phyloP scores from a whole-genome alignment of 2,329 filamentous ascomycete species.

The Sporothrix pallida region DNA sequence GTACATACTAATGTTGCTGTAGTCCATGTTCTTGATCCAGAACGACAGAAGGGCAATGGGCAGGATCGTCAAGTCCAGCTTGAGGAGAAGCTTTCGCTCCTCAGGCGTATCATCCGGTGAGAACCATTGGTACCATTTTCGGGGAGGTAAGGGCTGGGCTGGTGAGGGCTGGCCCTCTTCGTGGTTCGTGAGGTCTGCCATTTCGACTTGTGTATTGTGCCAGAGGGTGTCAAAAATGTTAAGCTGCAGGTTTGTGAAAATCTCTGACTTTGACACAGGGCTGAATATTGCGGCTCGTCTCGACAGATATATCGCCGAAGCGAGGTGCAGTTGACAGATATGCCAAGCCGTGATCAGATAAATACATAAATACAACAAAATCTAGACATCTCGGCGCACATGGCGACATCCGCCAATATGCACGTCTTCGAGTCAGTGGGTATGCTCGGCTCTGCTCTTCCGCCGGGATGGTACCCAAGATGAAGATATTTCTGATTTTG shows the following conservation, averaged over 20 bases:
- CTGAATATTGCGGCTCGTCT: neutral
- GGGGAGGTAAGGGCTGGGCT: neutral
- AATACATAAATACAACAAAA: neutral
- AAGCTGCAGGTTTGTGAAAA: too few relatives aligned
- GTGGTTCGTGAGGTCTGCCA: too few relatives aligned
- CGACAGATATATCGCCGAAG: neutral
- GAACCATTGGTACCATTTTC: conserved; percentile 54
- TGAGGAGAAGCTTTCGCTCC: conserved; percentile 58
- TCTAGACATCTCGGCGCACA: too few relatives aligned
- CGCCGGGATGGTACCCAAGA: neutral
- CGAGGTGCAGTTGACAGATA: too few relatives aligned
- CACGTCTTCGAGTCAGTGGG: neutral
- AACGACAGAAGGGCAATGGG: conserved; percentile 62
- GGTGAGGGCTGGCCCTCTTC: neutral
- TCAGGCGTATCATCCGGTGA: conserved; percentile 55
- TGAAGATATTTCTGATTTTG: too few relatives aligned
- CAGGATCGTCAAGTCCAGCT: conserved; percentile 62
- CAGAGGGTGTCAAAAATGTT: neutral
- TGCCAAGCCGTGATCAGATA: neutral
- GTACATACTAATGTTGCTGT: conserved; percentile 49
- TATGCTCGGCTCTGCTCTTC: neutral
- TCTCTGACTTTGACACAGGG: neutral
- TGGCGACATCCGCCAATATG: too few relatives aligned
- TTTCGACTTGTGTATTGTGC: too few relatives aligned
- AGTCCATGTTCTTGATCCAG: conserved; percentile 60